phyloP scores from a whole-genome alignment of 352 stramenopile genomes.

The Pythium biforme region DNA sequence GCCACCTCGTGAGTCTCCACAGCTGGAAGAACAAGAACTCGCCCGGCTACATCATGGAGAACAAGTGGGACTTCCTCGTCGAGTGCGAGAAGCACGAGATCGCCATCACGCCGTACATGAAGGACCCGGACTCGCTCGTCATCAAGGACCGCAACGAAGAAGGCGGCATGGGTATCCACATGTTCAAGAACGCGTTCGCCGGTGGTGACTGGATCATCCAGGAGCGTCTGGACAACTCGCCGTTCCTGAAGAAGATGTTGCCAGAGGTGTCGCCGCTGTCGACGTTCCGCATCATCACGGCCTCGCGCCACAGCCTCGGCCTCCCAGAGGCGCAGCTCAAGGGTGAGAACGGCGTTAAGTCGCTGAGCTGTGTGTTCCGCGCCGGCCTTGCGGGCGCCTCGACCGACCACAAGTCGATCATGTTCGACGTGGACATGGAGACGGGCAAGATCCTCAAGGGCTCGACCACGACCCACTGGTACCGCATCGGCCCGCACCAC shows the following conservation, averaged over 20 bases:
- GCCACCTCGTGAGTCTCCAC: constrained; percentile 93
- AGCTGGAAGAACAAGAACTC: constrained; percentile 91
- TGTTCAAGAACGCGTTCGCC: constrained; percentile 95
- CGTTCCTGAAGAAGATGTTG: constrained; percentile 90
- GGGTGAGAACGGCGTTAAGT: constrained; percentile 64
- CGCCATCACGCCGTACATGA: constrained; percentile 93
- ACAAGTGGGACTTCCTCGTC: constrained; percentile 98
- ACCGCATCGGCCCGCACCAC: constrained; percentile 84
- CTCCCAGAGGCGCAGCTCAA: constrained; percentile 44
- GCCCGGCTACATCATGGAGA: constrained; percentile 94
- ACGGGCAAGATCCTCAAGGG: constrained; percentile 92
- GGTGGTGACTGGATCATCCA: constrained; percentile 97
- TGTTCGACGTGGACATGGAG: constrained; percentile 97
- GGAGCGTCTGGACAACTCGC: constrained; percentile 93
- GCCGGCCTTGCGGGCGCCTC: constrained; percentile 64
- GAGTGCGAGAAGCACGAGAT: constrained; percentile 90
- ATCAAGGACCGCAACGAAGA: constrained; percentile 98
- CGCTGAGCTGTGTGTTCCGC: constrained; percentile 79
- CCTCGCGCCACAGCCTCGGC: constrained; percentile 74
- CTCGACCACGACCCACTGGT: constrained; percentile 97
- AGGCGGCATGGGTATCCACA: constrained; percentile 96
- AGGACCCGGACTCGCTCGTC: constrained; percentile 88
- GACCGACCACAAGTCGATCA: constrained; percentile 97
- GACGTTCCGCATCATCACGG: constrained; percentile 98
- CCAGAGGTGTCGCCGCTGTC: constrained; percentile 93